Evolutionary conservation across 768 basidiomycete genomes (phyloP), one percentile per base, ranked within the genome.

Genomic region (Phaffia australis): DNA sequence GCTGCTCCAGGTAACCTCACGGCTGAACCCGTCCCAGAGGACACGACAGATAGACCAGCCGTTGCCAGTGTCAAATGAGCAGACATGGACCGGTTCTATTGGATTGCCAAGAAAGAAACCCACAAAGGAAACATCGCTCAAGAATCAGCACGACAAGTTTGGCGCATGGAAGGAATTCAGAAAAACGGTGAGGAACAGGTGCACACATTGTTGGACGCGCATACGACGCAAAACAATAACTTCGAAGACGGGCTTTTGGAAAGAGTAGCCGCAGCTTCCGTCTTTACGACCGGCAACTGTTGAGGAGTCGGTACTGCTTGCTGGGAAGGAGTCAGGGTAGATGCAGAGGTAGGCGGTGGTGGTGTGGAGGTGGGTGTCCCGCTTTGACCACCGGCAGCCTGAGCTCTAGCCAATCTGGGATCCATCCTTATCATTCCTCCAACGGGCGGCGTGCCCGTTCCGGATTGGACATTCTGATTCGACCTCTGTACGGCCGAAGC

Each of bases 21-120:
- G 25, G 92, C 91, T 4, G 94, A 97, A 42, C 95, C 95, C 59
- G 95, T 98, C 11, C 95, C 95, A 46, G 84, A 92, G 4, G 94
- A 97, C 63, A 89, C 86, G 56, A 99, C 95, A 47, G 84, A 84
- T 74, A 86, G 87, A 2, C 91, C 88, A 60, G 89, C 92, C 76
- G 35, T 62, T 63, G 69, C 63, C 35, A 49, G 30, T 3, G 47
- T 57, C 25, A 68, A 48, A 51, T 99, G 95, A 0, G 90, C 95
- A 78, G 98, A 95, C 95, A 99, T 99, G 0, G 92, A 94, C 57
- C 93, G 86, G 75, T 95, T 95, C 92, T 95, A 71, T 56, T 71
- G 71, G 35, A 55, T 57, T 56, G 49, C 47, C 29, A 56, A 63
- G 49, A 25, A 18, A 29, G 35, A 25, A 21, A 70, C 25, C n/a